Evolutionary conservation across 1,139 yeast species (phyloP), one percentile per base, ranked within the genome.

Genomic region (Pichia sp.): DNA sequence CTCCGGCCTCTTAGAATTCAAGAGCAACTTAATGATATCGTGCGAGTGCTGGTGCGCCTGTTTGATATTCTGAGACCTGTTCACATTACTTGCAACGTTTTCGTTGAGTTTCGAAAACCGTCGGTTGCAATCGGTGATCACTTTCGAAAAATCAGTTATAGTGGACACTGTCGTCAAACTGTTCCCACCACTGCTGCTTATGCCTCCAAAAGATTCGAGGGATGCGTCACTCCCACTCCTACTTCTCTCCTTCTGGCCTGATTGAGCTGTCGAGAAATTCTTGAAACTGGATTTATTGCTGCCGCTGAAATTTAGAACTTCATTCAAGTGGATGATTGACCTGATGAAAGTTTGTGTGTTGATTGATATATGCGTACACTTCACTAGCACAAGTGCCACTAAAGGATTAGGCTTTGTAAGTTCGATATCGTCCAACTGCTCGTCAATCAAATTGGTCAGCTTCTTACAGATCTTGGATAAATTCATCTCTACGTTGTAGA

Each of bases 401-500:
- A 65, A 42, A 6, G 67, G 66, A 36, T 64, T 63, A 3, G 62
- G 51, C 39, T 56, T 59, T 21, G 57, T 42, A 51, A 74, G 63
- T 49, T 67, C 72, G 44, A 72, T 58, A 36, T 77, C 72, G 48
- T 64, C 63, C 12, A 65, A 23, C 30, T 63, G 65, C 40, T 65
- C 67, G 48, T 64, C 66, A 28, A 65, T 56, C n/a, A 73, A 64
- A 42, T 61, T 66, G 3, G 78, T 62, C 3, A 77, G 57, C 51
- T 70, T 72, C 60, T 75, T 79, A 37, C 74, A 61, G 5, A 77
- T 57, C 48, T 82, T 69, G 3, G 74, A 66, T 21, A 79, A 65
- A 55, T 78, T 79, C 43, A 79, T 61, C 55, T 77, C 79, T 52
- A 70, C 66, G 53, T 79, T 84, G 59, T 72, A 70, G 4, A 79